Conservation (phyloP, 495 filamentous ascomycete genomes). For the Penicillium lividum region DNA sequence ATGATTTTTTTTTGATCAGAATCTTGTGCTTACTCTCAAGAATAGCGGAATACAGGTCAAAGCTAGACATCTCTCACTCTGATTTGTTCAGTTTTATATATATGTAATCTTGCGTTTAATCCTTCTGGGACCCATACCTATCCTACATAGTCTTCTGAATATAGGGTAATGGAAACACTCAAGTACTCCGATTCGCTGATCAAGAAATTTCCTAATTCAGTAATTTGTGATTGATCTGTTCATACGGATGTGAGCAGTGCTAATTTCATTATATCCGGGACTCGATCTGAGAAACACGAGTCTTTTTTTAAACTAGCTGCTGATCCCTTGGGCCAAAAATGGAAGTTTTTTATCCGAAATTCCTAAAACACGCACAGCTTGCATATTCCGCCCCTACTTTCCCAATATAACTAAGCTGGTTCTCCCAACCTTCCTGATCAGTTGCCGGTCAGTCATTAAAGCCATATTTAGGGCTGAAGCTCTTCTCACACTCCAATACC, state of each 20-base stretch:
- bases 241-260: background rate
- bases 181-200: background rate
- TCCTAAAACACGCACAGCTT: background rate
- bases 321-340: background rate
- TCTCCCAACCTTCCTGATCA: no score
- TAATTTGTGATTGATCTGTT: background rate
- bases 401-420: no score
- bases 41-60: no score
- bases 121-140: background rate
- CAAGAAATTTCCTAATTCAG: background rate
- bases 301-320: background rate
- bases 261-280: background rate
- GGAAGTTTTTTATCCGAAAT: background rate
- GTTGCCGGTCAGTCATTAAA: no score
- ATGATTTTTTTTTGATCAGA: background rate
- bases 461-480: no score
- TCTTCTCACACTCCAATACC: no score
- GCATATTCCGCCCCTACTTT: constrained; percentile 34
- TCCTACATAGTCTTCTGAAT: no score
- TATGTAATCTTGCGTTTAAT: no score
- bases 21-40: no score
- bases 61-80: no score
- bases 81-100: no score
- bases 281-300: background rate
- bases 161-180: no score